Conservation (phyloP, 164 flowering plant species). For the Berberis thunbergii region DNA sequence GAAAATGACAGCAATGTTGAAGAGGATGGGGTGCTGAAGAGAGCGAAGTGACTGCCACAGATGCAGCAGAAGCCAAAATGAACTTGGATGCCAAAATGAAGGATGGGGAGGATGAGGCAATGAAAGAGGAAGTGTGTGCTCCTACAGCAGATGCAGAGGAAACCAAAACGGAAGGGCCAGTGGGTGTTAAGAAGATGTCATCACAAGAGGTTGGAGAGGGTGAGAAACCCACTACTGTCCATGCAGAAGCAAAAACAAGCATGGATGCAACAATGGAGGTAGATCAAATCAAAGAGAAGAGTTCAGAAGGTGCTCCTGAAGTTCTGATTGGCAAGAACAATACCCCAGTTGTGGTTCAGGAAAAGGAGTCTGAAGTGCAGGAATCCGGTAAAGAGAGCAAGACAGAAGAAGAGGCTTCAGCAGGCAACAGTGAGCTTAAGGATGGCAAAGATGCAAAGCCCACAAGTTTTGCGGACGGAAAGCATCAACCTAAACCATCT, state of each 20-base stretch:
- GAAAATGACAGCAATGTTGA: conserved; percentile 15
- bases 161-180: not conserved
- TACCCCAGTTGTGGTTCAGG: conserved; percentile 1
- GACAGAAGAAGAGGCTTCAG: conserved; percentile 7
- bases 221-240: not conserved
- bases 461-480: conserved; percentile 9
- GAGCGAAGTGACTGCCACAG: conserved; percentile 7
- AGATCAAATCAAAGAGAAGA: conserved; percentile 6
- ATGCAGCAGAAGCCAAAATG: conserved; percentile 16
- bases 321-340: not conserved
- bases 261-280: conserved; percentile 22
- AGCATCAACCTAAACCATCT: conserved; percentile 17
- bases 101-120: conserved; percentile 11
- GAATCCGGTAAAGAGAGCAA: not conserved
- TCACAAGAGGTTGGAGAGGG: not conserved
- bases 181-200: not conserved
- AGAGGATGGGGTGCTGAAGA: conserved; percentile 17
- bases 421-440: conserved; percentile 5
- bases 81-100: conserved; percentile 21
- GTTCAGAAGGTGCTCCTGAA: conserved; percentile 5
- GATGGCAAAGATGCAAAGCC: conserved; percentile 1
- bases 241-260: conserved; percentile 11
- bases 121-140: not conserved
- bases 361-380: conserved; percentile 10
- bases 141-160: conserved; percentile 3